Evolutionary conservation across 192 early-diverging fungal species (phyloP).

Genomic region (Backusella sp.): DNA sequence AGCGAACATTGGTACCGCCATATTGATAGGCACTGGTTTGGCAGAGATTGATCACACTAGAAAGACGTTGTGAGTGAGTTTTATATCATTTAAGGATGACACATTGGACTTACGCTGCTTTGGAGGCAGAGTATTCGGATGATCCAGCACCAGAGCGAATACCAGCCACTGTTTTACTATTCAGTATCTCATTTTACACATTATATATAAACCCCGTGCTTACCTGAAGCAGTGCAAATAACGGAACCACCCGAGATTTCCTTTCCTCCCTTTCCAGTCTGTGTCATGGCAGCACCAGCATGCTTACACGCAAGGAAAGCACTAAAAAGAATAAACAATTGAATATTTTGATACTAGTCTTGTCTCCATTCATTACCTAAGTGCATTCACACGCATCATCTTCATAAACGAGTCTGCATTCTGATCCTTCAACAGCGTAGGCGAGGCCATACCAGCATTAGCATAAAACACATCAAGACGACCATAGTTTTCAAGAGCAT

Average conservation of each 20-base stretch:
- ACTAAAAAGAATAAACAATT: constrained; percentile 15
- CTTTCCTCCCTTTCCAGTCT: constrained; percentile 42
- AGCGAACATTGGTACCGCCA: constrained; percentile 41
- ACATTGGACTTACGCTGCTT: constrained; percentile 36
- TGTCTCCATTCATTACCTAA: constrained; percentile 33
- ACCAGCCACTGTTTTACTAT: constrained; percentile 28
- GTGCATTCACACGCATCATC: constrained; percentile 41
- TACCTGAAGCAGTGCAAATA: constrained; percentile 53
- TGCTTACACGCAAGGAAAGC: constrained; percentile 49
- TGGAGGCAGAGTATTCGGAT: constrained; percentile 52
- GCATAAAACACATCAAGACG: constrained; percentile 54
- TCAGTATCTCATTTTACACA: no score
- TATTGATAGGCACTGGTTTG: constrained; percentile 42
- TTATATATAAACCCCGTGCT: not conserved
- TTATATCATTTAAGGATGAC: no score
- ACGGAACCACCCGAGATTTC: constrained; percentile 43
- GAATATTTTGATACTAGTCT: no score
- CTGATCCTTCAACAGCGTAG: constrained; percentile 27
- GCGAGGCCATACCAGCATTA: constrained; percentile 45
- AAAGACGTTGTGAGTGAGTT: no score
- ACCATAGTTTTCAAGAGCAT: constrained; percentile 43
- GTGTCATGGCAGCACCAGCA: constrained; percentile 43
- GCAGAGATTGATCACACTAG: constrained; percentile 40
- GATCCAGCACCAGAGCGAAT: constrained; percentile 50
- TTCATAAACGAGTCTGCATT: constrained; percentile 34